Evolutionary conservation across 2,329 filamentous ascomycete species (phyloP).

Genomic region (Talaromyces piceae): DNA sequence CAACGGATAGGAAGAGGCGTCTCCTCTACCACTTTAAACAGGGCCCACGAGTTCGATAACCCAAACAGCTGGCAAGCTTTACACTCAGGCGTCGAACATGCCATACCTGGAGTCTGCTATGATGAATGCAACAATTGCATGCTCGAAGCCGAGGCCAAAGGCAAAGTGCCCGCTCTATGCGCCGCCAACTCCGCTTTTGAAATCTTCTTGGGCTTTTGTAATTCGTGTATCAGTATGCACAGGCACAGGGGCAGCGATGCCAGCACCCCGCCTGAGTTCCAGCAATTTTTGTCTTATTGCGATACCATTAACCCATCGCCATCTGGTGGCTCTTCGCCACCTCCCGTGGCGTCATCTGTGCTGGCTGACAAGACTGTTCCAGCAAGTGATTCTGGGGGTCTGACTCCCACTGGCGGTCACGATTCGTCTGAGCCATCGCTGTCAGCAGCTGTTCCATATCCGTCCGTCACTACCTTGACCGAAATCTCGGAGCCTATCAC

Average conservation of each 20-base stretch:
- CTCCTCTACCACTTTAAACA: background rate
- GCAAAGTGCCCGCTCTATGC: conserved; percentile 34
- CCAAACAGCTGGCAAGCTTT: background rate
- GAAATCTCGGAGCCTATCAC: background rate
- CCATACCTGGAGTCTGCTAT: conserved; percentile 45
- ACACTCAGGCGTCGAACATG: background rate
- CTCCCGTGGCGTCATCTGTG: background rate
- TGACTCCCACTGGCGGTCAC: background rate
- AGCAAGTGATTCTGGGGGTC: background rate
- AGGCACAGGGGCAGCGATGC: background rate
- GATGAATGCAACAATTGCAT: conserved; percentile 46
- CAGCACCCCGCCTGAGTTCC: conserved; percentile 5
- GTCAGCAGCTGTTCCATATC: background rate
- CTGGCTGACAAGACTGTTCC: background rate
- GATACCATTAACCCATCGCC: background rate
- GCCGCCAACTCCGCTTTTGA: conserved; percentile 11
- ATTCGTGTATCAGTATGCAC: conserved; percentile 7
- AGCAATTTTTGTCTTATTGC: conserved; percentile 12
- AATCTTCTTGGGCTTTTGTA: conserved; percentile 2
- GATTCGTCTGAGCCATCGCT: background rate
- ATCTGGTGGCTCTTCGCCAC: background rate
- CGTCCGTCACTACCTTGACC: background rate
- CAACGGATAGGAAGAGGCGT: background rate
- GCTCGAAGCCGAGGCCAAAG: conserved; percentile 40
- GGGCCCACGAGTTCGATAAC: background rate